These are phyloP conservation scores for Patellaria atrata DNA, from an alignment of 495 filamentous ascomycete genomes.

Conservation along the genomic window DNA sequence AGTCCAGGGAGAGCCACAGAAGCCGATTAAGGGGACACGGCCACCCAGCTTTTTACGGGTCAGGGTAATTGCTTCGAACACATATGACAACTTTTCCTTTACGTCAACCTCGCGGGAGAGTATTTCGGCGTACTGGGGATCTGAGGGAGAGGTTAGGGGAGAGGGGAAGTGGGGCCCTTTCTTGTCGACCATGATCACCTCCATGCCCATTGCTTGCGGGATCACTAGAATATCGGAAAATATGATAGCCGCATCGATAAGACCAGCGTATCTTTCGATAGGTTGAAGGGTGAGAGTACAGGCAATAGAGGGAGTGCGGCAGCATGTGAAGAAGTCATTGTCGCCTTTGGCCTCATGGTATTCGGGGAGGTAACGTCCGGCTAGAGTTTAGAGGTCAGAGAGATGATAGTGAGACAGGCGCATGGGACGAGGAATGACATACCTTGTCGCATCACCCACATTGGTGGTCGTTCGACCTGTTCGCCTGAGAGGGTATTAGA, in stretches of 20 bases:
- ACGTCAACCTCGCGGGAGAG: slow-evolving; percentile 71
- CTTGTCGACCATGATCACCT: slow-evolving; percentile 90
- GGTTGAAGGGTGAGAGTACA: slow-evolving; percentile 87
- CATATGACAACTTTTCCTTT: slow-evolving; percentile 69
- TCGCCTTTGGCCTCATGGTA: slow-evolving; percentile 86
- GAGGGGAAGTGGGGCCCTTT: slow-evolving; percentile 89
- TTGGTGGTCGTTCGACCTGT: slow-evolving; percentile 76
- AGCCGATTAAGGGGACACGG: slow-evolving; percentile 86
- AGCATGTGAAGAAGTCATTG: slow-evolving; percentile 94
- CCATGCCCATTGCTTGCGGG: slow-evolving; percentile 95
- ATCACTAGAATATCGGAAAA: slow-evolving; percentile 98
- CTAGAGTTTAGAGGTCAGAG: slow-evolving; percentile 31
- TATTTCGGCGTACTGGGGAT: slow-evolving; percentile 65
- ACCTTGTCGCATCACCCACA: slow-evolving; percentile 99
- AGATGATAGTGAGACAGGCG: not conserved
- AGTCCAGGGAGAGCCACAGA: slow-evolving; percentile 95
- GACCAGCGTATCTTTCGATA: slow-evolving; percentile 73
- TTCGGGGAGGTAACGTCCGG: slow-evolving; percentile 92
- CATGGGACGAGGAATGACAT: slow-evolving; percentile 12
- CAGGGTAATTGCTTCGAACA: slow-evolving; percentile 86
- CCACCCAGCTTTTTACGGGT: slow-evolving; percentile 79
- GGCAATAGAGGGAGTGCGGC: slow-evolving; percentile 79
- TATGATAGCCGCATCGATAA: slow-evolving; percentile 95
- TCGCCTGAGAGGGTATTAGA: slow-evolving; percentile 46
- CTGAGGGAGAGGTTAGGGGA: slow-evolving; percentile 60